Evolutionary conservation across 2,329 filamentous ascomycete species (phyloP), one percentile per base, ranked within the genome.

Genomic region (Tolypocladium pustulatum): DNA sequence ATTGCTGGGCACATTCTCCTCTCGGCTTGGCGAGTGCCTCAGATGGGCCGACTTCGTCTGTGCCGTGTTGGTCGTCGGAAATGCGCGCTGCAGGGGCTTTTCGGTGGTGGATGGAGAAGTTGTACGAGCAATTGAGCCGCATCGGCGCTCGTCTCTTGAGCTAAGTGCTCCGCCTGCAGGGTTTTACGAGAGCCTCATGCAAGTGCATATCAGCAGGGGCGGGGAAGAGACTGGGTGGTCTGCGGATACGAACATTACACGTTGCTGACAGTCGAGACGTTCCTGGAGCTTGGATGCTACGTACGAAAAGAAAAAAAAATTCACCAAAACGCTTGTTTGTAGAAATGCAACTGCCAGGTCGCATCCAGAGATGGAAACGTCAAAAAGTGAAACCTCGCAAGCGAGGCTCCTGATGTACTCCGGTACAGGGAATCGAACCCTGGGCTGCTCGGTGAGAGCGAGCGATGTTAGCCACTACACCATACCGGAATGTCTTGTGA

Each of bases 401-500:
- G 41, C 46, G 41, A 46, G 36, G 36, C 3, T 1, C 1, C 3
- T 30, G 22, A 57, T 17, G 3, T 6, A 32, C 66, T 69, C 68
- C 68, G 68, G 65, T 68, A 69, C 68, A 62, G 68, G 68, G 68
- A 70, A 70, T 70, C 68, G 68, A 70, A 70, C 68, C 68, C 68
- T 63, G 68, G 68, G 68, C 68, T 70, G 68, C 68, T 70, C 68
- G 68, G 68, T 70, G 68, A 71, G 68, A 70, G 68, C 68, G 68
- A 70, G 67, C 68, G 68, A 70, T 70, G 68, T 70, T 70, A 70
- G 68, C 68, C 68, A 70, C 68, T 70, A 70, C 68, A 70, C 68
- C 68, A 70, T 69, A 69, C 65, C 68, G 68, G 68, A 69, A 68
- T 63, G 34, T 20, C 30, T 22, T 20, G 2, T 43, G 38, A 38